Evolutionary conservation across 371 early-diverging fungal species (phyloP), one percentile per base, ranked within the genome.

Genomic region (Choanephora cucurbitarum): DNA sequence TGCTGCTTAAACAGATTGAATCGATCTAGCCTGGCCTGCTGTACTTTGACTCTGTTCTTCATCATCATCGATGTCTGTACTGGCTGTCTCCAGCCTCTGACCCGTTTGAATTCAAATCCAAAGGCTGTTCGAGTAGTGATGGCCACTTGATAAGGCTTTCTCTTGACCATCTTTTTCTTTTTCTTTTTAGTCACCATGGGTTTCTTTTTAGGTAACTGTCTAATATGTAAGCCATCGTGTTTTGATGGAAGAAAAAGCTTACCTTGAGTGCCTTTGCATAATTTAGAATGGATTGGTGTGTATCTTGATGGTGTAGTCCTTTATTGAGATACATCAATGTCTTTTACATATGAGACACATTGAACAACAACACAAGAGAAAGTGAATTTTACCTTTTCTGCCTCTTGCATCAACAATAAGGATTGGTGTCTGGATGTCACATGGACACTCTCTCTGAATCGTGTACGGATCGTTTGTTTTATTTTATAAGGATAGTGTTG

Each of bases 21-120:
- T 40, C 39, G 40, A 41, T 67, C 56, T 5, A 59, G 7, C 7
- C 57, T 39, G 3, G n/a, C 32, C 34, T 67, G 67, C 5, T 2
- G 40, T 24, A n/a, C 44, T 37, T 59, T 62, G 5, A 62, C 58
- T 37, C 44, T 34, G 3, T 59, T 62, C 21, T 62, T 67, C 1
- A 67, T 15, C 56, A 67, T 67, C 67, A 67, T 67, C 0, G 67
- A 50, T 15, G 58, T 62, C 21, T 40, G 40, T 3, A 58, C 44
- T n/a, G 67, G 67, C 17, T 67, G 67, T 31, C 21, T 28, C 67
- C 67, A 67, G 2, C 67, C 67, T 49, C 67, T 28, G 1, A 67
- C 62, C 11, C 67, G 47, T 31, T 62, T 62, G 24, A 67, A 67
- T 34, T 31, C 17, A 41, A 42, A 59, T n/a, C 67, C 67, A 28